Percentiles rank a stretch among this genome's conserved stretches.
Conservation (phyloP, 495 filamentous ascomycete species). For the Trichoderma reesei region DNA sequence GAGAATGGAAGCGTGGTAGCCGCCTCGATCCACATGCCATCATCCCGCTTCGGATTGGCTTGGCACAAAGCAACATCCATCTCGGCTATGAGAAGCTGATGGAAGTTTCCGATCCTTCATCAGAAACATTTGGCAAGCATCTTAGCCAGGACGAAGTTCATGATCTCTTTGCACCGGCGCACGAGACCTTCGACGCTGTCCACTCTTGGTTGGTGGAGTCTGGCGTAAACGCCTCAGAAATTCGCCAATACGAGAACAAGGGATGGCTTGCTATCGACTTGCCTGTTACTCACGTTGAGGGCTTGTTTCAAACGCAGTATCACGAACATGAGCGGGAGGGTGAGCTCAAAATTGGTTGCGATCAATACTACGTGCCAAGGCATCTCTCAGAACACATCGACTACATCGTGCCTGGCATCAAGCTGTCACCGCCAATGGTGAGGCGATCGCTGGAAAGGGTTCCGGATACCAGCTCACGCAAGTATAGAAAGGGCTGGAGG, state of each 20-base stretch:
- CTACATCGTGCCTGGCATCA: conserved; percentile 50
- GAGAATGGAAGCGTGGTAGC: neutral
- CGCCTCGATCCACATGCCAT: neutral
- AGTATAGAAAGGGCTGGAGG: neutral
- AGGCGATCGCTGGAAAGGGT: conserved; percentile 9
- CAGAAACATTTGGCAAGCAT: conserved; percentile 45
- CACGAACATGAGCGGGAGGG: conserved; percentile 33
- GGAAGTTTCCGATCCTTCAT: conserved; percentile 51
- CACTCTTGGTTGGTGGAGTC: conserved; percentile 39
- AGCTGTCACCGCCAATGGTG: conserved; percentile 23
- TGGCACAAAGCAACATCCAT: conserved; percentile 12
- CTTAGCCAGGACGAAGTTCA: conserved; percentile 39
- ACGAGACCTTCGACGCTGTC: conserved; percentile 33
- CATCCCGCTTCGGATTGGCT: conserved; percentile 4
- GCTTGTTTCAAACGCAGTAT: conserved; percentile 45
- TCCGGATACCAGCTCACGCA: neutral
- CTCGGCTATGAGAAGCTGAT: conserved; percentile 22
- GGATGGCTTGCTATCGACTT: conserved; percentile 33
- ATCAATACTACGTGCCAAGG: conserved; percentile 42
- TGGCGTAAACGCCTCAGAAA: conserved; percentile 29
- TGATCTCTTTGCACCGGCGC: conserved; percentile 41
- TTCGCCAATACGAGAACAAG: neutral
- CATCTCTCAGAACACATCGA: conserved; percentile 44
- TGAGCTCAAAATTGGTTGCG: neutral
- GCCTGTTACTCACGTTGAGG: conserved; percentile 41